Percentiles rank a stretch among this genome's conserved stretches.
Evolutionary conservation across 192 early-diverging fungal species (phyloP).

Genomic region (Linderina pennispora): DNA sequence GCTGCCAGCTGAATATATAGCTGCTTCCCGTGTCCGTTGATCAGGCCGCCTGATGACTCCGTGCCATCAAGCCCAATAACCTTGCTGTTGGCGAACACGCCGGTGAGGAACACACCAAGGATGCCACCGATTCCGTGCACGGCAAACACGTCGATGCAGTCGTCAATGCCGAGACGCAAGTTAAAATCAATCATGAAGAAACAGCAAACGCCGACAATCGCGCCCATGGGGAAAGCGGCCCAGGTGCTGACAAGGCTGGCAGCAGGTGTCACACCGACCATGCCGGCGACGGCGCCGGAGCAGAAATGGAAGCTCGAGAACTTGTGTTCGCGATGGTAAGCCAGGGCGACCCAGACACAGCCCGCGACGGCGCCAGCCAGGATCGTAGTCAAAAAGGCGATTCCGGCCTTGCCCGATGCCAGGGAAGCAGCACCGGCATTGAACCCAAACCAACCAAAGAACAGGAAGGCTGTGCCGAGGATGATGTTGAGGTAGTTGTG

Average conservation of each 20-base stretch:
- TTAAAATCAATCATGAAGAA: constrained; percentile 59
- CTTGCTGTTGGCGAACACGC: constrained; percentile 78
- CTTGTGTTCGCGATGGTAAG: constrained; percentile 65
- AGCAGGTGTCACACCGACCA: constrained; percentile 85
- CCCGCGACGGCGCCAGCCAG: constrained; percentile 64
- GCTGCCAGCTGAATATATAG: constrained; percentile 66
- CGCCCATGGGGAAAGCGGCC: constrained; percentile 71
- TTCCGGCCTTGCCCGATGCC: constrained; percentile 64
- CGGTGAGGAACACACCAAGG: constrained; percentile 82
- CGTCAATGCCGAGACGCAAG: constrained; percentile 64
- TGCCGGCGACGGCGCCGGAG: constrained; percentile 81
- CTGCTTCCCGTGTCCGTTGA: constrained; percentile 66
- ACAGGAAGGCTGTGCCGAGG: constrained; percentile 73
- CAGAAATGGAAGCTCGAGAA: constrained; percentile 80
- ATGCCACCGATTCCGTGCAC: constrained; percentile 68
- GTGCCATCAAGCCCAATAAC: constrained; percentile 64
- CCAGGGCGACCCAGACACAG: constrained; percentile 66
- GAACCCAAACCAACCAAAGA: constrained; percentile 92
- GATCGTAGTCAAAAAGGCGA: constrained; percentile 71
- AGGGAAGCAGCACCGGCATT: constrained; percentile 77
- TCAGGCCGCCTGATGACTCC: constrained; percentile 48
- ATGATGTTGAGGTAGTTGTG: constrained; percentile 81
- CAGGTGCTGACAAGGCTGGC: constrained; percentile 70
- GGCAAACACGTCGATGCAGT: constrained; percentile 78
- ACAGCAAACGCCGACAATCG: constrained; percentile 58